Evolutionary conservation across 2,329 filamentous ascomycete species (phyloP), one percentile per base, ranked within the genome.

Genomic region (Emergomyces pasteurianus): DNA sequence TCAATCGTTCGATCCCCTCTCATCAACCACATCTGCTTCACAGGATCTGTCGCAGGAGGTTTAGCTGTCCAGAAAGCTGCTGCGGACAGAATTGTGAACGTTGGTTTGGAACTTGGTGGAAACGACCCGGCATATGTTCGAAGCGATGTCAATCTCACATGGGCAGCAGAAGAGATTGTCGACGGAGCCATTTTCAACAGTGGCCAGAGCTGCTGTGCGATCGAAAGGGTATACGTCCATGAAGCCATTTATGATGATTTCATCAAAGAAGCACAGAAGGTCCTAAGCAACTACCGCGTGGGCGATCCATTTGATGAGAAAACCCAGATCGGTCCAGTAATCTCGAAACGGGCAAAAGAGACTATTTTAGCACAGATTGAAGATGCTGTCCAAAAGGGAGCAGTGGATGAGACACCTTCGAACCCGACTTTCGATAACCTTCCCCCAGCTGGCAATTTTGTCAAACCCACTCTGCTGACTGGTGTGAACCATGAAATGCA

Each of bases 161-260:
- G 92, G 92, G 92, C 88, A 0, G 92, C 92, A 0, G 91, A 89
- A 67, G 91, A 96, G 75, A 94, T 97, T 68, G 90, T 97, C 16
- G 92, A 97, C 68, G 92, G 92, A 23, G 87, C 91, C n/a, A 80
- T 97, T 61, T 97, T 97, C 81, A 97, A 97, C 78, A 96, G 92
- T 58, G 92, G 92, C n/a, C 92, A 97, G 79, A 95, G 90, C 72
- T 97, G 92, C 80, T 97, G 92, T 76, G 89, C 90, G 28, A 81
- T 97, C 59, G 92, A 97, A 77, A 83, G 92, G 40, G 85, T 97
- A 23, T 97, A 97, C 69, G 92, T 97, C 5, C 86, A 94, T 69
- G 87, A 89, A 70, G 86, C 83, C 67, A 84, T 97, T 57, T 86
- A 96, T 73, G 90, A 95, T 69, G 77, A 83, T 14, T 96, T 97